These are phyloP conservation scores for Neurospora sp. DNA, from an alignment of 495 filamentous ascomycete genomes.

Conservation along the genomic window DNA sequence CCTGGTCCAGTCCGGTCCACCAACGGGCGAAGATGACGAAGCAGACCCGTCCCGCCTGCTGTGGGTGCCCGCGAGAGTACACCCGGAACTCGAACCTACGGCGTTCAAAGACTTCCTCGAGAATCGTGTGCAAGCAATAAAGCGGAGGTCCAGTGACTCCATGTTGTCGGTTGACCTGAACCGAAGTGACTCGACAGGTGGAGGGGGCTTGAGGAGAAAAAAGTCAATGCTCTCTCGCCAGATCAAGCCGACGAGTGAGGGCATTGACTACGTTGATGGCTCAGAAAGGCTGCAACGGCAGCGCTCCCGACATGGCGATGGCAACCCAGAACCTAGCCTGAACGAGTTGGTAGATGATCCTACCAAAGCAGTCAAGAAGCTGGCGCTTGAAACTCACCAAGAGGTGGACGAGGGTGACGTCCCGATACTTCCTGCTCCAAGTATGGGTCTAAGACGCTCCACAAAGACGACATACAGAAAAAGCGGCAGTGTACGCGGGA, in stretches of 20 bases:
- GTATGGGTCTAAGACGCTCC: slow-evolving; percentile 72
- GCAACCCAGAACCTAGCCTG: slow-evolving; percentile 51
- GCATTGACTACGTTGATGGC: slow-evolving; percentile 68
- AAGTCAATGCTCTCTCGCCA: slow-evolving; percentile 94
- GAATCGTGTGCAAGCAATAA: slow-evolving; percentile 79
- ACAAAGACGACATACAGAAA: slow-evolving; percentile 85
- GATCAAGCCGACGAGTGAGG: slow-evolving; percentile 62
- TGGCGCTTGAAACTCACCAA: slow-evolving; percentile 40
- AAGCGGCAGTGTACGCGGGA: slow-evolving; percentile 55
- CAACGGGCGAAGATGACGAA: slow-evolving; percentile 68
- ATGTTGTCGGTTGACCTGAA: slow-evolving; percentile 57
- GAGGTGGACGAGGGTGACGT: slow-evolving; percentile 51
- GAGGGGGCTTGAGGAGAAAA: slow-evolving; percentile 61
- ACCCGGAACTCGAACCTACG: slow-evolving; percentile 89
- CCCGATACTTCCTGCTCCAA: slow-evolving; percentile 75
- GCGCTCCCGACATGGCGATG: slow-evolving; percentile 46
- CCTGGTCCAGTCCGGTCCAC: slow-evolving; percentile 57
- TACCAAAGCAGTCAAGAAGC: slow-evolving; percentile 51
- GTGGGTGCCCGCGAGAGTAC: slow-evolving; percentile 91
- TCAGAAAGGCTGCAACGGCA: slow-evolving; percentile 75
- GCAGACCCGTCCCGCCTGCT: slow-evolving; percentile 81
- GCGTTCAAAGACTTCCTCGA: slow-evolving; percentile 97
- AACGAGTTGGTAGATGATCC: slow-evolving; percentile 77
- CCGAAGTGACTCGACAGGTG: slow-evolving; percentile 40
- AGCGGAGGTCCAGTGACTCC: slow-evolving; percentile 65